Evolutionary conservation across 2,329 filamentous ascomycete species (phyloP).

Genomic region (Ophiostoma triangulosporum): DNA sequence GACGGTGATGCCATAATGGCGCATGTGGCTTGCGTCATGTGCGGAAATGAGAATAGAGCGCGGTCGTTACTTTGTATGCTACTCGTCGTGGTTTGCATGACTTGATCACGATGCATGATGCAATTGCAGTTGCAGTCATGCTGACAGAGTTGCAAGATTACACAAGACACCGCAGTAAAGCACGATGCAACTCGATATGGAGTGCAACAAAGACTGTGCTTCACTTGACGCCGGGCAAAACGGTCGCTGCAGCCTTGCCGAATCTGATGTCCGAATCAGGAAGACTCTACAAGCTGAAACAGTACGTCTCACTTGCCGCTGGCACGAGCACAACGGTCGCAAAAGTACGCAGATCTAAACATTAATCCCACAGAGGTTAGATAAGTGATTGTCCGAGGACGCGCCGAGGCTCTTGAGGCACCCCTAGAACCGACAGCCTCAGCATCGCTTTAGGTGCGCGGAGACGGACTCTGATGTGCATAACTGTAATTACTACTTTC

Average conservation of each 20-base stretch:
- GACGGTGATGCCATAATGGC: background rate
- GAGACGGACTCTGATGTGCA: background rate
- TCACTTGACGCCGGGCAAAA: background rate
- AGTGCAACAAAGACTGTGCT: background rate
- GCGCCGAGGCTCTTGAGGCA: background rate
- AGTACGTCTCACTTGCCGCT: background rate
- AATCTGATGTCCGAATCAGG: background rate
- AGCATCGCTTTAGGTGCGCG: background rate
- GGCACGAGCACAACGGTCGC: background rate
- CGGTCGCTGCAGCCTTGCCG: background rate
- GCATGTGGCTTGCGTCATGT: constrained; percentile 1
- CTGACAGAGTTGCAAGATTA: too few relatives aligned
- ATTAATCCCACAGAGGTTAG: too few relatives aligned
- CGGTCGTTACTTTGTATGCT: too few relatives aligned
- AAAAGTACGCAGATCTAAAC: background rate
- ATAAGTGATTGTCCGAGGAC: background rate
- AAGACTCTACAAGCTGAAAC: background rate
- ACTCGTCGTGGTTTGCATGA: too few relatives aligned
- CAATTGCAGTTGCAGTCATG: too few relatives aligned
- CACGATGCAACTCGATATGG: too few relatives aligned
- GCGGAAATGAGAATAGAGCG: background rate
- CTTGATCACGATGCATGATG: too few relatives aligned
- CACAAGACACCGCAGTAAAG: too few relatives aligned
- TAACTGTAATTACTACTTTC: background rate
- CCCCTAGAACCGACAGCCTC: background rate